Percentiles rank a stretch among this genome's conserved stretches.
Conservation (phyloP, 345 rosid species). For the Ailanthus altissimus region DNA sequence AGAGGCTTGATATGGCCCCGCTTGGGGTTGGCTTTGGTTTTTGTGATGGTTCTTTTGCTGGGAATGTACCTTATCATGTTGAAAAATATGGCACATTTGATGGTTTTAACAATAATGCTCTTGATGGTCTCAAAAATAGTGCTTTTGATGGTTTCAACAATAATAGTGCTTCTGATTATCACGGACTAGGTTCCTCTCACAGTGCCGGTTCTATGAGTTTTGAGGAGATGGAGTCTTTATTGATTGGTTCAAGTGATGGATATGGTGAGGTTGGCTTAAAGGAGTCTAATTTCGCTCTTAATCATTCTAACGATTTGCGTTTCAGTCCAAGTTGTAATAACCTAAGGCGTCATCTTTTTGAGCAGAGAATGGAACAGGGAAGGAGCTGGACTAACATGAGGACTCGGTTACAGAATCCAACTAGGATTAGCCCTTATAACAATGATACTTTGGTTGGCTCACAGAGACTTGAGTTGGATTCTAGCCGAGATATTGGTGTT, state of each 20-base stretch:
- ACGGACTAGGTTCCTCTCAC: conserved; percentile 31
- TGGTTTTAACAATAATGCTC: conserved; percentile 25
- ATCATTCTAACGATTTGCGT: conserved; percentile 28
- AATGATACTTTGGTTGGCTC: conserved; percentile 22
- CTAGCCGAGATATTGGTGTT: conserved; percentile 20
- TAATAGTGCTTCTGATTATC: conserved; percentile 27
- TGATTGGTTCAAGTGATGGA: conserved; percentile 33
- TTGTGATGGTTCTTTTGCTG: conserved; percentile 28
- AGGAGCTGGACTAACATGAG: conserved; percentile 20
- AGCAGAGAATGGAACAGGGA: conserved; percentile 34
- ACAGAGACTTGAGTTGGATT: conserved; percentile 28
- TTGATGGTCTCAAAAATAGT: conserved; percentile 30
- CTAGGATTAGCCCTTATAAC: conserved; percentile 20
- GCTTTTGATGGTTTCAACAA: conserved; percentile 26
- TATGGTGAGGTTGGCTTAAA: conserved; percentile 26
- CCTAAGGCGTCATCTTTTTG: conserved; percentile 34
- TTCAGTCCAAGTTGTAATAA: conserved; percentile 15
- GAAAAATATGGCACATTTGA: conserved; percentile 30
- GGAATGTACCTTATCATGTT: conserved; percentile 20
- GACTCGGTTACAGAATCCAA: conserved; percentile 16
- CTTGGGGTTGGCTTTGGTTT: conserved; percentile 30
- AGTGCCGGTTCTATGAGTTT: conserved; percentile 26
- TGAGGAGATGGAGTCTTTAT: conserved; percentile 28
- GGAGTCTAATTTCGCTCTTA: conserved; percentile 31
- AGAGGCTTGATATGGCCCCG: conserved; percentile 38